Evolutionary conservation across 768 basidiomycete genomes (phyloP).

Genomic region (Leccinum broughii): DNA sequence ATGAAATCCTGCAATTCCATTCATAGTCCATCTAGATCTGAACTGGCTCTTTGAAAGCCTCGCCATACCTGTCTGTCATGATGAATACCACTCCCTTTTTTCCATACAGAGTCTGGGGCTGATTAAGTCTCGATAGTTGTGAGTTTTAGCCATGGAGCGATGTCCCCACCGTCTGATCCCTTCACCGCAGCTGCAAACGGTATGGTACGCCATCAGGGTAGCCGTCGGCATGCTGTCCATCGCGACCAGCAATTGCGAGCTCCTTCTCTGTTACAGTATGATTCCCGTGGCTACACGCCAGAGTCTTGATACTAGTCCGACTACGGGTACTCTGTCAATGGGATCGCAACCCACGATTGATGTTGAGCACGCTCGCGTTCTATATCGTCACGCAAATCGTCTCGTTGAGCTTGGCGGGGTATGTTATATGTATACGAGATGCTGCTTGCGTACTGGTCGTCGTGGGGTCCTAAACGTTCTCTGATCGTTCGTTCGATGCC

Average conservation of each 20-base stretch:
- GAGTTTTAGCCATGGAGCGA: background rate
- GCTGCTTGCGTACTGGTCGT: constrained; percentile 26
- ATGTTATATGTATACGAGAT: constrained; percentile 25
- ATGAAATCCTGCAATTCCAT: too few species aligned
- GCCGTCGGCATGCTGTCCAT: constrained; percentile 22
- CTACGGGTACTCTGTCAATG: constrained; percentile 39
- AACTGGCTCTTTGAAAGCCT: too few species aligned
- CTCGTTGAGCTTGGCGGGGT: constrained; percentile 22
- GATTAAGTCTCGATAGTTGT: constrained; percentile 16
- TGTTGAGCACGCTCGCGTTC: constrained; percentile 30
- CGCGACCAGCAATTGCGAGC: constrained; percentile 39
- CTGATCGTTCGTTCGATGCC: background rate
- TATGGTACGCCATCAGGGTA: constrained; percentile 12
- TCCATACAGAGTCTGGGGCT: background rate
- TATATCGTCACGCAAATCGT: constrained; percentile 33
- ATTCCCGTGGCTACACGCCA: background rate
- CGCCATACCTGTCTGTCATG: constrained; percentile 10
- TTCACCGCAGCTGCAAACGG: constrained; percentile 25
- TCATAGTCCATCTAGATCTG: too few species aligned
- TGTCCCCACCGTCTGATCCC: constrained; percentile 1
- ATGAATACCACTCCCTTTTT: constrained; percentile 4
- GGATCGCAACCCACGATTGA: constrained; percentile 28
- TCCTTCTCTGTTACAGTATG: background rate
- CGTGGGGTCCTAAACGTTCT: background rate
- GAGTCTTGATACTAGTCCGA: constrained; percentile 40